phyloP scores from a whole-genome alignment of 306 rosid genomes.

The Begonia masoniana region DNA sequence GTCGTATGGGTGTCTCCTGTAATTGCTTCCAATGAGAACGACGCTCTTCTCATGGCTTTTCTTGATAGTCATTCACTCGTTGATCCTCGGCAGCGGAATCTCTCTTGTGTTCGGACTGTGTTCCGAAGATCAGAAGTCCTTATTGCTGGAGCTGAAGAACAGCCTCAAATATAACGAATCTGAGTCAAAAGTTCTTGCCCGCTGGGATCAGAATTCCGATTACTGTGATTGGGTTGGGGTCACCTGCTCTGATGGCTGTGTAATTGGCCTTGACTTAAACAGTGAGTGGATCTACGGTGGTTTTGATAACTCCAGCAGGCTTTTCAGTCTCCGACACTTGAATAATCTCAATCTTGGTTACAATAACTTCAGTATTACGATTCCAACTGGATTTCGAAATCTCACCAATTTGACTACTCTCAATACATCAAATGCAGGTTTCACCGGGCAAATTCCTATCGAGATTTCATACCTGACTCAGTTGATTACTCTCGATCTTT shows the following conservation, averaged over 20 bases:
- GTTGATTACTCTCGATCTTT: constrained; percentile 22
- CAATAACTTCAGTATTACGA: constrained; percentile 6
- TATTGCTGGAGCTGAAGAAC: constrained; percentile 31
- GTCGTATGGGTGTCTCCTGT: constrained; percentile 3
- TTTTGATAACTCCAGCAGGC: constrained; percentile 10
- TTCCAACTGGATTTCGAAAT: constrained; percentile 6
- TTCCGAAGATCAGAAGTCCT: constrained; percentile 21
- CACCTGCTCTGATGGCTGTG: constrained; percentile 5
- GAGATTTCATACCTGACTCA: constrained; percentile 10
- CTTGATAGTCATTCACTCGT: constrained; percentile 1
- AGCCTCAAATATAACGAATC: background rate
- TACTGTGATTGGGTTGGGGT: constrained; percentile 47
- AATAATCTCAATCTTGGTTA: constrained; percentile 11
- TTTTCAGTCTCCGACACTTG: constrained; percentile 13
- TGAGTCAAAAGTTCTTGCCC: constrained; percentile 10
- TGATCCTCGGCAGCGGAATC: background rate
- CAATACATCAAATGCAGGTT: constrained; percentile 1
- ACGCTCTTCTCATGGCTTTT: constrained; percentile 17
- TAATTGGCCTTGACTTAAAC: constrained; percentile 12
- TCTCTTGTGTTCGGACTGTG: constrained; percentile 20
- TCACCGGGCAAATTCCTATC: constrained; percentile 6
- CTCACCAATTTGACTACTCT: background rate
- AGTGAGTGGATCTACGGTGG: background rate
- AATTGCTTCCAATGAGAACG: constrained; percentile 19
- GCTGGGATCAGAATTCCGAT: constrained; percentile 19